Conservation (phyloP, 2,329 filamentous ascomycete genomes). For the Ascochyta pisi region DNA sequence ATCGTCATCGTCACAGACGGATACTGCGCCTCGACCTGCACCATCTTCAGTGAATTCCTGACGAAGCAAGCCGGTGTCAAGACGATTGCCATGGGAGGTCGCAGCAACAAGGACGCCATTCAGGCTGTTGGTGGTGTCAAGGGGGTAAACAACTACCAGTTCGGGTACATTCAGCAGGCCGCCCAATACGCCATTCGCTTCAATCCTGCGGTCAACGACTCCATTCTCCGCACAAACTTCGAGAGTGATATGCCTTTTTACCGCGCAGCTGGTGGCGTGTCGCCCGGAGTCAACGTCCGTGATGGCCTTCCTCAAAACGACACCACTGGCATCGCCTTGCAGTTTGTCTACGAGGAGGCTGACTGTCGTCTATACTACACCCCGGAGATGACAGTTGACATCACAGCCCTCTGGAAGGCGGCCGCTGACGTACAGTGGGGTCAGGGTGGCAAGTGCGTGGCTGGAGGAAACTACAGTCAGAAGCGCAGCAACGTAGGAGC, state of each 20-base stretch:
- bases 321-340: constrained; percentile 41
- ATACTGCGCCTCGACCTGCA: constrained; percentile 65
- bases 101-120: constrained; percentile 55
- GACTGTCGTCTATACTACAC: constrained; percentile 52
- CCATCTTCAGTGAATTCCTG: constrained; percentile 63
- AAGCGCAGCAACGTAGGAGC: constrained; percentile 29
- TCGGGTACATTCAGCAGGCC: constrained; percentile 39
- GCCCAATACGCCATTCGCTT: constrained; percentile 31
- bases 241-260: constrained; percentile 33
- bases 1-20: constrained; percentile 64
- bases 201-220: constrained; percentile 33
- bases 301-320: constrained; percentile 46
- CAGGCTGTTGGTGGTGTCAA: constrained; percentile 64
- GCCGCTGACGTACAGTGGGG: constrained; percentile 49
- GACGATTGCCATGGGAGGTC: constrained; percentile 61
- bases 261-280: constrained; percentile 20
- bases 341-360: constrained; percentile 51
- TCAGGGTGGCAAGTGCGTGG: constrained; percentile 41
- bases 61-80: constrained; percentile 61
- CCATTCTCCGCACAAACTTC: constrained; percentile 37
- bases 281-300: constrained; percentile 43
- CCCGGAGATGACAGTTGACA: constrained; percentile 51
- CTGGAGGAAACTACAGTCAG: constrained; percentile 25
- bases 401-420: constrained; percentile 47
- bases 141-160: constrained; percentile 53